Conservation (phyloP, 129 eudicot genomes). For the Smallanthus sonchifolius region DNA sequence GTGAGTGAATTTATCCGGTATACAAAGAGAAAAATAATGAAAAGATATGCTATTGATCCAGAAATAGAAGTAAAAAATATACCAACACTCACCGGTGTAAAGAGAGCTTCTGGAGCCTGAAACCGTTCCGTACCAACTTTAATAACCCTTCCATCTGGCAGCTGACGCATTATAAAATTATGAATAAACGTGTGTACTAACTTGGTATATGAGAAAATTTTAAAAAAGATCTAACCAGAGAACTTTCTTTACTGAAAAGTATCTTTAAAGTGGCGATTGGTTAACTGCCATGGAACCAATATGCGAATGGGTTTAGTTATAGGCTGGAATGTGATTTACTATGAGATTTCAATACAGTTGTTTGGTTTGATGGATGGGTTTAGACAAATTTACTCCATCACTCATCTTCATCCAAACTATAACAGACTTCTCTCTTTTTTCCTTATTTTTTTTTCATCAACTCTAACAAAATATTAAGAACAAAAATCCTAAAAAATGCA, state of each 20-base stretch:
- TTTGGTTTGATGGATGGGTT: neutral
- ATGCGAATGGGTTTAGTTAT: neutral
- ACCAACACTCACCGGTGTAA: constrained; percentile 72
- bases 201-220: neutral
- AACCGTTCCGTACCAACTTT: constrained; percentile 97
- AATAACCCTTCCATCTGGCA: constrained; percentile 97
- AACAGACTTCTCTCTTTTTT: neutral
- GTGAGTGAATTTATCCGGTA: neutral
- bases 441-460: neutral
- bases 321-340: neutral
- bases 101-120: constrained; percentile 99
- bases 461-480: neutral
- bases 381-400: neutral
- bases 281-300: neutral
- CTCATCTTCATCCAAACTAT: neutral
- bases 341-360: neutral
- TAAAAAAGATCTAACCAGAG: neutral
- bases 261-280: neutral
- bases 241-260: neutral
- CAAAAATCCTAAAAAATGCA: neutral
- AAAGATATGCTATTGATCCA: neutral
- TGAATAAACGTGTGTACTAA: constrained; percentile 1
- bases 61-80: constrained; percentile 1
- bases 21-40: neutral
- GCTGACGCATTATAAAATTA: constrained; percentile 36